Base-by-base conservation (phyloP, 2,329 filamentous ascomycete genomes). In the Clonostachys chloroleuca region DNA sequence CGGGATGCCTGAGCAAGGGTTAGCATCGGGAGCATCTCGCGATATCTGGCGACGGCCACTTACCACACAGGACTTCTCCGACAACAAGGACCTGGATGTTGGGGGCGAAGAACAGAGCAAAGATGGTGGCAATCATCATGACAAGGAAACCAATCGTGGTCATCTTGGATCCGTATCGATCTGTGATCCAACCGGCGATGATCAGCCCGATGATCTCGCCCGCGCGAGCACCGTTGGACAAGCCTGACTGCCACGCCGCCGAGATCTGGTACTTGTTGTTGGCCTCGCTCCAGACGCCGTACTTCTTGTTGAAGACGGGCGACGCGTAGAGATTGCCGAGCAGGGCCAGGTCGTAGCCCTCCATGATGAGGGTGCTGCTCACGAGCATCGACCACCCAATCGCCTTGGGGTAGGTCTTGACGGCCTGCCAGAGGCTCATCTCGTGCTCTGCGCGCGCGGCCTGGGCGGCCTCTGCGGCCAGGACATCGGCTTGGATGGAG, bases 181-280 rank as follows among this genome's bases (percentile, higher is more conserved):
- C 77, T 1, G 74, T 65, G 1, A 74, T 57, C 60, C 69, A 74
- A 8, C 79, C 80, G n/a, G 73, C 76, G 18, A 80, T 49, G 24
- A 80, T 66, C 3, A 81, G 61, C 0, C 80, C 80, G 10, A 81
- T 54, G 44, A 84, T 78, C 54, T 78, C 72, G 12, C 80, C 79
- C 2, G 73, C 72, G 2, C 71, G 63, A 0, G 74, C 73, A 14
- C 74, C 79, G 47, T 80, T 81, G 7, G 70, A 73, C 4, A 84
- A 56, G 0, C 70, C 79, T 1, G 75, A 74, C 57, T 83, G 79
- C 81, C 81, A 84, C 1, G 72, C 66, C 0, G 78, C 74, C 2
- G 74, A 70, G 20, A 83, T 63, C 35, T 70, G 64, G 47, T 75
- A 77, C 30, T 66, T 68, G 2, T 62, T 65, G 4, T 61, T 60